Evolutionary conservation across 176 grass and related monocot species (phyloP), one percentile per base, ranked within the genome.

Genomic region (Thalia dealbata): DNA sequence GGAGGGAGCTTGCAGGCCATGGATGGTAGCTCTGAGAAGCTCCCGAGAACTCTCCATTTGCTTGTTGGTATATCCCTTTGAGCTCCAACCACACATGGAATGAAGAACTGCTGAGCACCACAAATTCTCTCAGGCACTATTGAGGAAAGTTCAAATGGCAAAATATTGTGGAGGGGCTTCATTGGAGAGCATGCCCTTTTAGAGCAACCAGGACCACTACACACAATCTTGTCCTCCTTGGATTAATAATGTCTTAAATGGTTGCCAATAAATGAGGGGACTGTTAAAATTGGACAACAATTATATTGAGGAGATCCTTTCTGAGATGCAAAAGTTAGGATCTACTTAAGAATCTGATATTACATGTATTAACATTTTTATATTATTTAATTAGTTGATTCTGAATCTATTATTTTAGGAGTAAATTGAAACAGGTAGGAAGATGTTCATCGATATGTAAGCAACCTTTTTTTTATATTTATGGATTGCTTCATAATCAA

Each of bases 1-100:
- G 90, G 76, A 14, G 90, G 67, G 71, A 93, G 75, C 70, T 81
- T 92, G 85, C 80, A 75, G 58, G 95, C 95, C 95, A 99, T 99
- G 73, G 76, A 51, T 72, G 58, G 32, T 38, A 4, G 32, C 23
- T 60, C 25, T 46, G 32, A 6, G 46, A 22, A 52, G 32, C 29
- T 48, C 18, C n/a, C 14, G 56, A 50, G 52, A 64, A 29, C 1
- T 60, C 51, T 72, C 42, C 66, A 67, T 54, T 1, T 7, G 18
- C 10, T 25, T 56, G 29, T n/a, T 73, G 51, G 24, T 7, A 38
- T 48, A 70, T 70, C 15, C 24, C 32, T 46, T 70, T 14, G 22
- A 48, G 21, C 12, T 50, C 21, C 42, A 46, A 14, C 67, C 67
- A 70, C 67, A 69, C 3, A 69, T 46, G 13, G 10, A 70, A 48